Evolutionary conservation across 257 asterid genomes (phyloP).

Genomic region (Solanum lignicaule): DNA sequence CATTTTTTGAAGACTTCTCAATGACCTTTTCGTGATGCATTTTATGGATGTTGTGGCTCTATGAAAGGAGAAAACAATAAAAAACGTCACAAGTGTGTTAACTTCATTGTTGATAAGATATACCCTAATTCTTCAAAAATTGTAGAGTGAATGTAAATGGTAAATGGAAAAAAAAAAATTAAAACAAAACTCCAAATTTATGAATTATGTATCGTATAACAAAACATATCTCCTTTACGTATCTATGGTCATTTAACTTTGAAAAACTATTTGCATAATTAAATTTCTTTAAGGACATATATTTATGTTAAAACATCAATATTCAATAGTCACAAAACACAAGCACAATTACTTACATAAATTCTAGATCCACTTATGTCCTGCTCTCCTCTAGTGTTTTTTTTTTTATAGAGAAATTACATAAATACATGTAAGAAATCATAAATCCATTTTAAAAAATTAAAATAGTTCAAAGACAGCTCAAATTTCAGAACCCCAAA

Average conservation of each 20-base stretch:
- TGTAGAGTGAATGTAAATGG: neutral
- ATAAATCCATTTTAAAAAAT: no score
- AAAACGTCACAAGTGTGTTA: neutral
- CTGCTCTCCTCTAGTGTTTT: neutral
- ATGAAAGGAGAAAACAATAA: neutral
- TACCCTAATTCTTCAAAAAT: neutral
- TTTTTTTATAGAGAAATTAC: no score
- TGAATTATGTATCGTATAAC: neutral
- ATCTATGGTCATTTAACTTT: neutral
- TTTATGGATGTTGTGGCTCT: neutral
- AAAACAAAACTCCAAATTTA: no score
- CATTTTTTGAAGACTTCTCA: neutral
- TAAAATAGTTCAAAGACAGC: no score
- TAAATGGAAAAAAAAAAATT: neutral
- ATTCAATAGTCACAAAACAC: neutral
- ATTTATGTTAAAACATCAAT: neutral
- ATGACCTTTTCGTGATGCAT: neutral
- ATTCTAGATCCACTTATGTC: neutral
- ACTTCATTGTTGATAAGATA: neutral
- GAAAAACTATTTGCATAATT: neutral
- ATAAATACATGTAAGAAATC: no score
- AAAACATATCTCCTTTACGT: neutral
- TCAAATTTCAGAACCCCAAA: no score
- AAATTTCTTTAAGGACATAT: neutral
- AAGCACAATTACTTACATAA: neutral